A percentile compares a stretch with the other conserved stretches of the same genome.
Evolutionary conservation across 257 asterid species (phyloP).

Genomic region (Verbena officinalis): DNA sequence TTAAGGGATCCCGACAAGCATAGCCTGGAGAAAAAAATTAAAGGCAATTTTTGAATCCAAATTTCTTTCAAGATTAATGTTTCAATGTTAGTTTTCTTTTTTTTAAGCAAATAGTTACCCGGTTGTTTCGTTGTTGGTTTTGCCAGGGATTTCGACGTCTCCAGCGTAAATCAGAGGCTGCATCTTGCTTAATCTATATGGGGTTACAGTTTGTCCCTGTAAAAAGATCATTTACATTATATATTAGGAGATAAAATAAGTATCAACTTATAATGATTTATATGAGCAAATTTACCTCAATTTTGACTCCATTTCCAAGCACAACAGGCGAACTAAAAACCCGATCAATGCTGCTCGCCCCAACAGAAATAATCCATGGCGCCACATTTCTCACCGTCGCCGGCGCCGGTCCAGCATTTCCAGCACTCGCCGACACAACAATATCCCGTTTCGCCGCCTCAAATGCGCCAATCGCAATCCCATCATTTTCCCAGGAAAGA

Average conservation of each 20-base stretch:
- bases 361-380: constrained; percentile 43
- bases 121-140: constrained; percentile 21
- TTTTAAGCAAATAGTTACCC: constrained; percentile 27
- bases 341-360: constrained; percentile 43
- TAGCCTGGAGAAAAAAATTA: constrained; percentile 21
- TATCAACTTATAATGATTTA: no score
- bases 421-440: constrained; percentile 34
- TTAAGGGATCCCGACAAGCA: constrained; percentile 45
- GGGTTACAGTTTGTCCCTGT: constrained; percentile 44
- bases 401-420: constrained; percentile 34
- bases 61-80: not conserved
- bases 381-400: constrained; percentile 32
- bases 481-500: not conserved
- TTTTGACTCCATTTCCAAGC: constrained; percentile 39
- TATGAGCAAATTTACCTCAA: not conserved
- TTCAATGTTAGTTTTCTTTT: not conserved
- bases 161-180: constrained; percentile 34
- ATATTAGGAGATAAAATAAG: not conserved
- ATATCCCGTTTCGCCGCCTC: constrained; percentile 31
- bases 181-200: not conserved
- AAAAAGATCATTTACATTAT: not conserved
- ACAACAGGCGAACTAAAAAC: constrained; percentile 28
- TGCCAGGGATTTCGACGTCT: constrained; percentile 34
- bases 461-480: constrained; percentile 30
- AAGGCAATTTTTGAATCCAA: not conserved